Evolutionary conservation across 140 eudicot species (phyloP).

Genomic region (Stevia rebaudiana): DNA sequence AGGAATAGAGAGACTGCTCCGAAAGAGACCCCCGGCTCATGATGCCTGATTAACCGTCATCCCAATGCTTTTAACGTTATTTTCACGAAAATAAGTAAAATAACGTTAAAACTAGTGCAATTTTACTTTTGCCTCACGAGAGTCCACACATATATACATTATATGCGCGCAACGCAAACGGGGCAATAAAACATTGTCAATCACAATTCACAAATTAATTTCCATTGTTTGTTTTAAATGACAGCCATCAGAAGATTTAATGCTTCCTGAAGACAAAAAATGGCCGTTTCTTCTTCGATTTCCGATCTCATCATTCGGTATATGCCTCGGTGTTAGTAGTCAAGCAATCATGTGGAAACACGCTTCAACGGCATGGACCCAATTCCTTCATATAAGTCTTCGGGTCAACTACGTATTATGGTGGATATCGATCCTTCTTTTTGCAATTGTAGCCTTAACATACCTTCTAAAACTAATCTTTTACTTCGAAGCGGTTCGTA

Average conservation of each 20-base stretch:
- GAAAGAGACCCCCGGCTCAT: no score
- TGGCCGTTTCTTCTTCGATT: constrained; percentile 98
- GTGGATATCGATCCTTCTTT: constrained; percentile 58
- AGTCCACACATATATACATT: no score
- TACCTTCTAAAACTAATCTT: constrained; percentile 66
- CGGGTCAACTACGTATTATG: constrained; percentile 57
- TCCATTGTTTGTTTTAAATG: background rate
- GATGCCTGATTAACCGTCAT: no score
- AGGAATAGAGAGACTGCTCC: no score
- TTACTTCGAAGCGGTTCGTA: constrained; percentile 93
- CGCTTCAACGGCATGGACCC: constrained; percentile 56
- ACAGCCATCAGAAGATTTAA: constrained; percentile 71
- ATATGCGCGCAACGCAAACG: no score
- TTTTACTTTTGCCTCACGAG: no score
- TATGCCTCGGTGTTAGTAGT: constrained; percentile 88
- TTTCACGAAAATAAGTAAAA: no score
- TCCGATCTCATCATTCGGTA: constrained; percentile 81
- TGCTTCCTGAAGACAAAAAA: constrained; percentile 74
- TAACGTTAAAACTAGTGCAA: no score
- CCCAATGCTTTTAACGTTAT: no score
- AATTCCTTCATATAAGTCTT: constrained; percentile 59
- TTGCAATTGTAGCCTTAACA: constrained; percentile 36
- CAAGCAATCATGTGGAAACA: constrained; percentile 93
- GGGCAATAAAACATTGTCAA: no score
- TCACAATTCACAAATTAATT: no score